Evolutionary conservation across 495 filamentous ascomycete genomes (phyloP).

Genomic region (Chaetomium tenue): DNA sequence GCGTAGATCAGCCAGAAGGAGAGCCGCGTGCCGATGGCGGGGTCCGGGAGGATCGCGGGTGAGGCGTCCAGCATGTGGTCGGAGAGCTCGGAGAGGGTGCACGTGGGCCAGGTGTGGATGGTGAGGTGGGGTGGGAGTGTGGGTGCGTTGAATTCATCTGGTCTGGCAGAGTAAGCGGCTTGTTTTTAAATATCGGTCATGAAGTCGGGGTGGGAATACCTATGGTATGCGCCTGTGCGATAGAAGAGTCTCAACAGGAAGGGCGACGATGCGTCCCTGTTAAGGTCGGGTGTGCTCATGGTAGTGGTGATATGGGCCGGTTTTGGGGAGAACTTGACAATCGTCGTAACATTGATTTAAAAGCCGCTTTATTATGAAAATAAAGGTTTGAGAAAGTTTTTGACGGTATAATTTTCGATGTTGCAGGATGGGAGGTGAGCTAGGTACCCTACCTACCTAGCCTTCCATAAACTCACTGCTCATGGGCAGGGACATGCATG

Average conservation of each 20-base stretch:
- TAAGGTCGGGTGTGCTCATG: slow-evolving; percentile 8
- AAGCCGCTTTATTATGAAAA: too few species aligned
- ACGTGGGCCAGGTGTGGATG: slow-evolving; percentile 86
- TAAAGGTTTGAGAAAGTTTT: too few species aligned
- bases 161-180: slow-evolving; percentile 40
- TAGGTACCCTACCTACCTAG: too few species aligned
- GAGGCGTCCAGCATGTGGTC: slow-evolving; percentile 53
- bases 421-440: background rate
- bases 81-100: slow-evolving; percentile 78
- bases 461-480: too few species aligned
- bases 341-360: background rate
- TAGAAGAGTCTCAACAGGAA: slow-evolving; percentile 93
- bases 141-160: slow-evolving; percentile 59
- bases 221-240: slow-evolving; percentile 67
- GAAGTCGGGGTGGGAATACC: slow-evolving; percentile 44
- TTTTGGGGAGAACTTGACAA: too few species aligned
- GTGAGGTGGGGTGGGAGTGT: slow-evolving; percentile 66
- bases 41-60: slow-evolving; percentile 61
- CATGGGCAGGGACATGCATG: background rate
- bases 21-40: slow-evolving; percentile 75
- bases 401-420: background rate
- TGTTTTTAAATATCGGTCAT: background rate
- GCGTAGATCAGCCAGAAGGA: slow-evolving; percentile 85
- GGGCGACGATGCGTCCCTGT: slow-evolving; percentile 50
- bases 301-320: background rate